Base-by-base conservation (phyloP, 805 yeast species). In the Starmerella floricola region DNA sequence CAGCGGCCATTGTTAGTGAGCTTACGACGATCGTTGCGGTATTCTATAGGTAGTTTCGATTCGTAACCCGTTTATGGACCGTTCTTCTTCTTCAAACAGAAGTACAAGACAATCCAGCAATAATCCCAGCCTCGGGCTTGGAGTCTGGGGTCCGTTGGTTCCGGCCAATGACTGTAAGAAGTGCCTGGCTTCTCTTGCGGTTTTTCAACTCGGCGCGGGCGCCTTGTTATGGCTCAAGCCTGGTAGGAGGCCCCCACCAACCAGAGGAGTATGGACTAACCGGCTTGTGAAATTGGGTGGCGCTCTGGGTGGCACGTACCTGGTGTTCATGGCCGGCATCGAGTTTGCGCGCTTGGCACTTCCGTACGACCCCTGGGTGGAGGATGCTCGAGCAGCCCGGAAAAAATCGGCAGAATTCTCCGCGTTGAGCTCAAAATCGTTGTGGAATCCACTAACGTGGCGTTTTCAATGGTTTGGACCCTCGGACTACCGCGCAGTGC, bases 381-480 rank as follows among this genome's bases (percentile, higher is more conserved):
- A 75, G 26, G 85, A 79, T 53, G 82, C 85, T 2, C 65, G 59
- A 35, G 53, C 55, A 15, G 78, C 74, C 27, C 69, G 84, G 30
- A 61, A 60, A 16, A 56, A 67, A 44, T 27, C 23, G 10, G 38
- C 31, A n/a, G 19, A 23, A 20, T 16, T 8, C 10, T 8, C 8
- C 21, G 4, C 17, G 18, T n/a, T n/a, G n/a, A n/a, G n/a, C n/a
- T n/a, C n/a, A n/a, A 18, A 18, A 5, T 23, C 26, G 10, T 23
- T 11, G 23, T 40, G 38, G 39, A 37, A 36, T 34, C 44, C 39
- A 4, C n/a, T 26, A 2, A 15, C 29, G 29, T 41, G 42, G 44
- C n/a, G 40, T 31, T 47, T 31, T 21, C 79, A 78, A 1, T 79
- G 86, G 86, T 76, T 71, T 56, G 87, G 87, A 0, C 83, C 84